A percentile compares a stretch with the other conserved stretches of the same genome.
These are phyloP conservation scores for Pseudogymnoascus sp. DNA, from an alignment of 2,329 filamentous ascomycete species.

Conservation along the genomic window DNA sequence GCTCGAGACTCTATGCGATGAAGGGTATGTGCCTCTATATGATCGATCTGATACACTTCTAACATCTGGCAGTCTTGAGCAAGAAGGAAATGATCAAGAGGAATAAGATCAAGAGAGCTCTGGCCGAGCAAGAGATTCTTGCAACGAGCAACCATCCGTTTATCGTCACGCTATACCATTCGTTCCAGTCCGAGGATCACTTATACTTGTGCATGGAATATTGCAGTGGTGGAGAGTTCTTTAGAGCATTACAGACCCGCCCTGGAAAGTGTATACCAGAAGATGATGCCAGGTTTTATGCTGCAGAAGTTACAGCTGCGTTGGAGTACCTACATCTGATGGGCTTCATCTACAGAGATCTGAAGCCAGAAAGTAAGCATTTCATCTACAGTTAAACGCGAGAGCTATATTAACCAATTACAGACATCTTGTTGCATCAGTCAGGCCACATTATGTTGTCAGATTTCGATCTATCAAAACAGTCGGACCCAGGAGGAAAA, in stretches of 20 bases:
- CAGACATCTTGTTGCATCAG: constrained; percentile 94
- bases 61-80: constrained; percentile 67
- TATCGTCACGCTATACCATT: constrained; percentile 97
- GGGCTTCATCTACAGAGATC: constrained; percentile 97
- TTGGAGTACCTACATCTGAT: constrained; percentile 96
- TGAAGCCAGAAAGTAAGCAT: constrained; percentile 89
- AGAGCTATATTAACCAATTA: constrained; percentile 31
- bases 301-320: constrained; percentile 92
- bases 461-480: constrained; percentile 96
- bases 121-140: constrained; percentile 96
- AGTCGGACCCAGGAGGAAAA: constrained; percentile 90
- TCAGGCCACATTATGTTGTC: constrained; percentile 99
- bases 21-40: constrained; percentile 60
- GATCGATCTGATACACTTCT: constrained; percentile 25
- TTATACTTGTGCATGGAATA: constrained; percentile 99
- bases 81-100: constrained; percentile 99
- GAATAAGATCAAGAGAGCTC: constrained; percentile 98
- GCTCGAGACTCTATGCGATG: constrained; percentile 91
- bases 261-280: constrained; percentile 97
- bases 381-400: constrained; percentile 15
- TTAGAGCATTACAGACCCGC: constrained; percentile 88
- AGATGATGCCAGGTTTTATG: constrained; percentile 94
- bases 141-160: constrained; percentile 98
- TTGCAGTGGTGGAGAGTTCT: constrained; percentile 97
- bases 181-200: constrained; percentile 97